A percentile compares a stretch with the other conserved stretches of the same genome.
phyloP scores from a whole-genome alignment of 306 rosid genomes.

The Oemleria cerasiformis region DNA sequence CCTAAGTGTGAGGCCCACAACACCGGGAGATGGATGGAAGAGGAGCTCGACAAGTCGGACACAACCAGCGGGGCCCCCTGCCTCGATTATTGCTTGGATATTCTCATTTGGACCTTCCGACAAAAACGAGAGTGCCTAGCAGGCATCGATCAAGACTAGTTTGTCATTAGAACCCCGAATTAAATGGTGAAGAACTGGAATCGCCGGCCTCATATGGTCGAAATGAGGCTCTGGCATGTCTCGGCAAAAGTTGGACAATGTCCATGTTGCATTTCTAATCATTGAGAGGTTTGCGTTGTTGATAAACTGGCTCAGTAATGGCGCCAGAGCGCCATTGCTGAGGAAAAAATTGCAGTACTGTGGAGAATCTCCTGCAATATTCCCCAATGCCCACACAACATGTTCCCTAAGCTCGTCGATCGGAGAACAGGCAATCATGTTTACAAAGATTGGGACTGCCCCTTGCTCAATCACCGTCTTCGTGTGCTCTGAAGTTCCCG shows the following conservation, averaged over 20 bases:
- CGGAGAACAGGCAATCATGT: too few relatives aligned
- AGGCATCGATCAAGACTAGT: conserved; percentile 85
- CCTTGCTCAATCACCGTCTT: too few relatives aligned
- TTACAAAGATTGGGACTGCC: too few relatives aligned
- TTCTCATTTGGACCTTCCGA: conserved; percentile 92
- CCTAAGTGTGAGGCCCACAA: conserved; percentile 84
- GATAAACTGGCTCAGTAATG: conserved; percentile 70
- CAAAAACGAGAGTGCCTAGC: conserved; percentile 88
- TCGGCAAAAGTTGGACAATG: conserved; percentile 89
- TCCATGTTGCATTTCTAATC: conserved; percentile 95
- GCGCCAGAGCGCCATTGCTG: conserved; percentile 69
- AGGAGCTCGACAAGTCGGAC: conserved; percentile 74
- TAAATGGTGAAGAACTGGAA: conserved; percentile 82
- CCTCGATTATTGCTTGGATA: conserved; percentile 90
- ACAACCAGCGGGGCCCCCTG: conserved; percentile 50
- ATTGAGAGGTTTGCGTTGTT: conserved; percentile 91
- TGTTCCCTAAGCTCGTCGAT: too few relatives aligned
- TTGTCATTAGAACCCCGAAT: conserved; percentile 74
- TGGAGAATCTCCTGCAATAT: conserved; percentile 52
- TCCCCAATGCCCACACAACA: too few relatives aligned
- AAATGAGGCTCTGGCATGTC: conserved; percentile 93
- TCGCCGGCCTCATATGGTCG: conserved; percentile 83
- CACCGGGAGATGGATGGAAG: conserved; percentile 84
- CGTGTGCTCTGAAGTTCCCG: too few relatives aligned
- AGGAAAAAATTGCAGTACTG: conserved; percentile 91